Evolutionary conservation across 176 grass and related monocot genomes (phyloP).

Genomic region (Hsuehochloa calcarea): DNA sequence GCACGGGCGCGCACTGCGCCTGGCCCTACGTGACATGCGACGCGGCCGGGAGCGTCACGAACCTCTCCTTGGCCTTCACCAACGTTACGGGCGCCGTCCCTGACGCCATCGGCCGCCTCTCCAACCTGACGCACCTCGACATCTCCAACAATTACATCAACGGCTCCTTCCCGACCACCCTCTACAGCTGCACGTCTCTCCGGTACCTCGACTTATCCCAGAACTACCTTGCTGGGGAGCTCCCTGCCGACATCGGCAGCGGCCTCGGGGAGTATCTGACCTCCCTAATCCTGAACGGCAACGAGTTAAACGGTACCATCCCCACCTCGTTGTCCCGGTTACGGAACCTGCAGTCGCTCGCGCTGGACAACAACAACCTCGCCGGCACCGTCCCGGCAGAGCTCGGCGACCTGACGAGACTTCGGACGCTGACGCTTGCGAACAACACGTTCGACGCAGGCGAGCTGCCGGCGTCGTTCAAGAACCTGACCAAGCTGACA

Average conservation of each 20-base stretch:
- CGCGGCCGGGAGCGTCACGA: conserved; percentile 25
- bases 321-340: conserved; percentile 44
- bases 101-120: conserved; percentile 48
- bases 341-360: conserved; percentile 17
- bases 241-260: conserved; percentile 48
- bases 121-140: conserved; percentile 44
- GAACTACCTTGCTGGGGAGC: conserved; percentile 45
- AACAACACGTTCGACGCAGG: conserved; percentile 25
- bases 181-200: conserved; percentile 50
- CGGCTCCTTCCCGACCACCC: conserved; percentile 27
- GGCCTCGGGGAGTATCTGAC: conserved; percentile 28
- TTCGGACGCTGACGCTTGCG: conserved; percentile 20
- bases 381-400: conserved; percentile 35
- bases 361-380: conserved; percentile 39
- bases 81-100: conserved; percentile 39
- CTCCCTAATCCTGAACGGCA: conserved; percentile 30
- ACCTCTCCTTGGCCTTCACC: conserved; percentile 25
- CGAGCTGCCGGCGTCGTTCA: conserved; percentile 51
- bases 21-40: conserved; percentile 58
- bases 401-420: conserved; percentile 50
- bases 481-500: conserved; percentile 36
- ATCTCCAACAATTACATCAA: conserved; percentile 48
- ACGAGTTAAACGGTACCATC: conserved; percentile 43
- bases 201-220: conserved; percentile 42
- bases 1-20: conserved; percentile 38